Base-by-base conservation (phyloP, 1,284 basidiomycete species). In the Phlebopus sp. region DNA sequence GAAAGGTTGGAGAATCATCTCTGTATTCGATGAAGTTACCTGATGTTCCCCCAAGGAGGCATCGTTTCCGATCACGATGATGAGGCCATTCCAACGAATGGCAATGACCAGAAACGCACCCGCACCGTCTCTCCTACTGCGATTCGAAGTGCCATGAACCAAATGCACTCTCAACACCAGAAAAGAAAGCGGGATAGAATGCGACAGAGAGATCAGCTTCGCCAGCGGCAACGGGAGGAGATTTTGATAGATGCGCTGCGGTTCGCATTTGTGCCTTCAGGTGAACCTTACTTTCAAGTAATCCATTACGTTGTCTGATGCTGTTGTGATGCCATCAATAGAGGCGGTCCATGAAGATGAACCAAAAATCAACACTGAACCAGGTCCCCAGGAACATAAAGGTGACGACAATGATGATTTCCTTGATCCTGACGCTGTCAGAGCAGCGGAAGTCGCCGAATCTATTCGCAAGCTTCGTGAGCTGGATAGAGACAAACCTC, bases 391-490 rank as follows among this genome's bases (percentile, higher is more conserved):
- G 36, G 44, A 31, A 30, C 42, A 31, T 23, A 44, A 44, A 5
- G 45, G 49, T 6, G 47, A 30, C 14, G 37, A 44, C 1, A 29
- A 8, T n/a, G 50, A 50, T 27, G 21, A 29, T 3, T 37, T 37
- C 1, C 19, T 17, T 17, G 66, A 71, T 19, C 67, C 71, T 39
- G 70, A 74, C 29, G 69, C 62, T 11, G 59, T 59, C 13, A 72
- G 70, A 45, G 67, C 61, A 48, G 74, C 73, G 10, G 69, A 67
- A n/a, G 76, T 87, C 50, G 79, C 74, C 17, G 81, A 83, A 59
- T 87, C 86, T 2, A 75, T 77, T 34, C 74, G 79, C 39, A 88
- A 86, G 58, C 72, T 87, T 44, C 79, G 77, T 7, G 82, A 86
- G 53, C 75, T 89, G 1, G 84, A 89, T 59, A 72, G 69, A 40